Base-by-base conservation (phyloP, 257 asterid species). In the Pogostemon cablin region DNA sequence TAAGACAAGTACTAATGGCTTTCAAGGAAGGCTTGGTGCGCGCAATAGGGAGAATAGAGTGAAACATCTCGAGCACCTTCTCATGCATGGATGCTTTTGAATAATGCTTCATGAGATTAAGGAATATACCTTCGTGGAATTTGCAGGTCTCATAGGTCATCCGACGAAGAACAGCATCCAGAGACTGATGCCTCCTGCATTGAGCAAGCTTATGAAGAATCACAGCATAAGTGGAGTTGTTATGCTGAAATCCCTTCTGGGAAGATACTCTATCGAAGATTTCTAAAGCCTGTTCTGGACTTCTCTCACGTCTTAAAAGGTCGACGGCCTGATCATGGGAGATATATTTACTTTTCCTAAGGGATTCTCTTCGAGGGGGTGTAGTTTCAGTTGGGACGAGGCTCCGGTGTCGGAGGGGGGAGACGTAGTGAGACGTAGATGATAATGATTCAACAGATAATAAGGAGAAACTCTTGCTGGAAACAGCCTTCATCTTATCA, bases 1-100 rank as follows among this genome's bases (percentile, higher is more conserved):
- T 93, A 71, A 93, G 96, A 68, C 97, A 93, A 3, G 97, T 87
- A 70, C 97, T 93, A 68, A 91, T 69, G 69, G 99, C 99, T 75
- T 82, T 87, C 40, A 85, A 82, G 7, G 99, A 91, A 6, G 99
- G 99, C 76, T 87, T 86, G 47, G 81, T 82, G 59, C 97, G 93
- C 25, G 73, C 93, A 8, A 85, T 79, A 0, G 90, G 87, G 40
- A 70, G 60, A 58, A 93, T 89, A 7, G 80, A 71, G 68, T 80
- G 1, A 66, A 93, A 93, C 97, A 87, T 86, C n/a, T 86, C 96
- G 32, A 91, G 69, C 47, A 93, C 89, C 80, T 79, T 87, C 55
- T 89, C 92, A 6, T 87, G 91, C 84, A 84, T 76, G 64, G 82
- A 81, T 4, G 84, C 83, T 77, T 72, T 91, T 0, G 98, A 82